A percentile compares a stretch with the other conserved stretches of the same genome.
phyloP scores from a whole-genome alignment of 2,329 filamentous ascomycete genomes.

The Gaeumannomyces sp. region DNA sequence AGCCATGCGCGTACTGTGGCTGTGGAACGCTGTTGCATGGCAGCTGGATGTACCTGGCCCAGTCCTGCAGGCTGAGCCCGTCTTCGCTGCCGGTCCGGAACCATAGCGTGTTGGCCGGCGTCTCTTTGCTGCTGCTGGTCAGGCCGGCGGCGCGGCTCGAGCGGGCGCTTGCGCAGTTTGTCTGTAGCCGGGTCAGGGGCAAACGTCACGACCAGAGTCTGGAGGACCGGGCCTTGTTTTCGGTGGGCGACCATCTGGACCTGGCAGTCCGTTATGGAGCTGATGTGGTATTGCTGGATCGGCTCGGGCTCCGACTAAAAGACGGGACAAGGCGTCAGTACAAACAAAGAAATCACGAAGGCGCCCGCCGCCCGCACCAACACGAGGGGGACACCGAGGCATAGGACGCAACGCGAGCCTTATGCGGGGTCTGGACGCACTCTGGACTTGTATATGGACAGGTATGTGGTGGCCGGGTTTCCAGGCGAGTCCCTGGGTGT shows the following conservation, averaged over 20 bases:
- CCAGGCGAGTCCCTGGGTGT: constrained; percentile 2
- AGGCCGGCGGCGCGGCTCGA: constrained; percentile 58
- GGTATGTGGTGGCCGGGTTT: constrained; percentile 28
- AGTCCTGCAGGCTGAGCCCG: constrained; percentile 46
- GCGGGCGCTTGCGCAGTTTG: constrained; percentile 56
- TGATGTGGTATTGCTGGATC: constrained; percentile 46
- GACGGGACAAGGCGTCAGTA: background rate
- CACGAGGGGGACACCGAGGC: too few species aligned
- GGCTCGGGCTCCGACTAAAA: constrained; percentile 47
- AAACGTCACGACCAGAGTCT: constrained; percentile 53
- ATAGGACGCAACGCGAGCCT: too few species aligned
- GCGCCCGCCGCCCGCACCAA: background rate
- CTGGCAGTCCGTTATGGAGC: constrained; percentile 48
- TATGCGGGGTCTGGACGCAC: constrained; percentile 24
- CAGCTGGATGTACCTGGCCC: constrained; percentile 47
- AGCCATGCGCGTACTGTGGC: background rate
- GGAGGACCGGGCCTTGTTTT: constrained; percentile 53
- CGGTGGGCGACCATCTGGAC: constrained; percentile 54
- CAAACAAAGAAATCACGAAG: background rate
- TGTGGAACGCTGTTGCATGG: constrained; percentile 36
- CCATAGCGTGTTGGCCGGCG: constrained; percentile 42
- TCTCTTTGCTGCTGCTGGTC: constrained; percentile 43
- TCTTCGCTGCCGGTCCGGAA: constrained; percentile 51
- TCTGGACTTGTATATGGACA: constrained; percentile 53
- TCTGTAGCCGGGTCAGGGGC: constrained; percentile 45